Evolutionary conservation across 768 basidiomycete species (phyloP).

Genomic region (Leccinum arenicola): DNA sequence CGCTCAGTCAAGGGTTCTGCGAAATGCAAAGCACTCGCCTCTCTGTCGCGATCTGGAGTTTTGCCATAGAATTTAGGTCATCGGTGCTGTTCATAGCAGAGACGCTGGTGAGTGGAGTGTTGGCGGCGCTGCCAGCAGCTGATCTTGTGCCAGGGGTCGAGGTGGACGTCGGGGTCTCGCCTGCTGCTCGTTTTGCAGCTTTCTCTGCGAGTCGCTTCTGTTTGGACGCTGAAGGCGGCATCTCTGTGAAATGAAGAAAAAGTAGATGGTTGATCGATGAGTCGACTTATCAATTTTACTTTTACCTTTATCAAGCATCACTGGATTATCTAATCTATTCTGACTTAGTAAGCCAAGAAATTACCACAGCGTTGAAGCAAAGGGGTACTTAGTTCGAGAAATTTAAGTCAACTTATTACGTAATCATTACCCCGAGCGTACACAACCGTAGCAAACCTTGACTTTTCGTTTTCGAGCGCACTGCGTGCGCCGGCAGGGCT

Average conservation of each 20-base stretch:
- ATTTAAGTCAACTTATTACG: too few species aligned
- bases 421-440: too few species aligned
- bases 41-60: slow-evolving; percentile 86
- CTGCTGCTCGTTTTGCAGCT: slow-evolving; percentile 73
- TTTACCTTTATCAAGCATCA: slow-evolving; percentile 14
- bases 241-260: slow-evolving; percentile 29
- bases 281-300: slow-evolving; percentile 7
- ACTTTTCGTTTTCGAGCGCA: too few species aligned
- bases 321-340: slow-evolving; percentile 27
- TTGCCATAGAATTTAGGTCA: slow-evolving; percentile 83
- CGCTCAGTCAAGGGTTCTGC: slow-evolving; percentile 4
- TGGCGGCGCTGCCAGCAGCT: slow-evolving; percentile 55
- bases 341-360: slow-evolving; percentile 4
- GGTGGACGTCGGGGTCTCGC: slow-evolving; percentile 45
- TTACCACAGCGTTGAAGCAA: neutral
- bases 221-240: slow-evolving; percentile 80
- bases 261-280: slow-evolving; percentile 28
- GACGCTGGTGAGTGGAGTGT: slow-evolving; percentile 81
- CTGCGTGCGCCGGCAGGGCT: too few species aligned
- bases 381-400: too few species aligned
- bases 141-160: slow-evolving; percentile 62
- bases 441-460: too few species aligned
- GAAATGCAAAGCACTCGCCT: slow-evolving; percentile 45
- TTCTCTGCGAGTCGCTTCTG: slow-evolving; percentile 96
- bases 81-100: slow-evolving; percentile 81